phyloP scores from a whole-genome alignment of 2,329 filamentous ascomycete genomes.

The Nannizziopsis barbatae region DNA sequence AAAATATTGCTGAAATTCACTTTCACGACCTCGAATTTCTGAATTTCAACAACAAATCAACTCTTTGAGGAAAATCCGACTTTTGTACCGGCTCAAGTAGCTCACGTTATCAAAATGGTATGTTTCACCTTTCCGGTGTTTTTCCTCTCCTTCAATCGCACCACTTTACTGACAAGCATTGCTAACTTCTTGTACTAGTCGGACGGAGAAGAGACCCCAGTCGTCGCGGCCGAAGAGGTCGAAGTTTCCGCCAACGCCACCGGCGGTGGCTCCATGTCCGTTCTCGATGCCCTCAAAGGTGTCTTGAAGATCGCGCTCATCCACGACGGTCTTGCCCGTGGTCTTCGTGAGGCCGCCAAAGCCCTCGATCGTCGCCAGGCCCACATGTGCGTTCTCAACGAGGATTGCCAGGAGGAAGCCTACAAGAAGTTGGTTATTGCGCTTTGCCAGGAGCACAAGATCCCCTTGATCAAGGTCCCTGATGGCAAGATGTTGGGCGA shows the following conservation, averaged over 20 bases:
- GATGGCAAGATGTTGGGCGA: conserved; percentile 99
- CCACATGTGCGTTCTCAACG: conserved; percentile 99
- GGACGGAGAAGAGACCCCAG: conserved; percentile 99
- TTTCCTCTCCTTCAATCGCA: neutral
- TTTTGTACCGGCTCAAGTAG: conserved; percentile 26
- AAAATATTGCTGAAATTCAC: neutral
- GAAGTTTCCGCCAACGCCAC: conserved; percentile 86
- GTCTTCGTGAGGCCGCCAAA: conserved; percentile 97
- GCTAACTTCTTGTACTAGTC: conserved; percentile 47
- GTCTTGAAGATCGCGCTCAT: conserved; percentile 97
- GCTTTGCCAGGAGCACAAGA: conserved; percentile 99
- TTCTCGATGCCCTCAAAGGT: conserved; percentile 96
- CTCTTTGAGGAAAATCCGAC: conserved; percentile 48
- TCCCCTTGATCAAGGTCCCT: conserved; percentile 98
- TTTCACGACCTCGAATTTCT: neutral
- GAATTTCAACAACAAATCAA: conserved; percentile 12
- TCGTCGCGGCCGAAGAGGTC: conserved; percentile 70
- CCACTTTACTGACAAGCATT: neutral
- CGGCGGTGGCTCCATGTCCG: conserved; percentile 74
- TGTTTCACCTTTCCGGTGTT: conserved; percentile 11
- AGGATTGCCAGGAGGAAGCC: conserved; percentile 98
- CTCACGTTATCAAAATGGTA: conserved; percentile 38
- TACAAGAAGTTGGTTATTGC: conserved; percentile 99
- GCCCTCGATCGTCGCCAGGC: conserved; percentile 96
- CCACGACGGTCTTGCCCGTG: conserved; percentile 98